These are phyloP conservation scores for Phytophthora sansomeana DNA, from an alignment of 352 stramenopile genomes.

Conservation along the genomic window DNA sequence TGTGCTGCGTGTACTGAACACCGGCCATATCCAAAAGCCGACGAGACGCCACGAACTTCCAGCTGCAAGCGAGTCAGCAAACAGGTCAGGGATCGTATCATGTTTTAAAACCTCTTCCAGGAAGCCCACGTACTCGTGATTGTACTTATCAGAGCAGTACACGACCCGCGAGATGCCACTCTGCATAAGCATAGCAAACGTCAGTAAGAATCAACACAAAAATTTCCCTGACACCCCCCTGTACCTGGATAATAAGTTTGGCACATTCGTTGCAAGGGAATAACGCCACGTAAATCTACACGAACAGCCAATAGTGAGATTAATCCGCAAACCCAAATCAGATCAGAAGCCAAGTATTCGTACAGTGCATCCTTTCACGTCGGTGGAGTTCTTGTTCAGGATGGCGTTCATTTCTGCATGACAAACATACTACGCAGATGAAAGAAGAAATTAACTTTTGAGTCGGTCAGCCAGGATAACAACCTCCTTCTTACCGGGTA, in stretches of 20 bases:
- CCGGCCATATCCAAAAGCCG: conserved; percentile 90
- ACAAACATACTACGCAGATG: conserved; percentile 92
- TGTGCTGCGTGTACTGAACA: conserved; percentile 69
- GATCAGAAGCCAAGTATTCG: not conserved
- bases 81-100: conserved; percentile 16
- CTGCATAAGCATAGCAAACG: conserved; percentile 46
- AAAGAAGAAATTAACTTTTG: conserved; percentile 10
- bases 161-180: conserved; percentile 96
- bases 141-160: conserved; percentile 97
- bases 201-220: not conserved
- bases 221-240: not conserved
- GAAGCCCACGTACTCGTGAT: conserved; percentile 67
- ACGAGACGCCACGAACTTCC: conserved; percentile 89
- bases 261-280: conserved; percentile 99
- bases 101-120: not conserved
- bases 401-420: conserved; percentile 99
- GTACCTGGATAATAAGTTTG: conserved; percentile 98
- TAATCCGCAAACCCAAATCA: not conserved
- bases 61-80: conserved; percentile 46
- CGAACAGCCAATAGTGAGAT: conserved; percentile 9
- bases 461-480: not conserved
- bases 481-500: conserved; percentile 75
- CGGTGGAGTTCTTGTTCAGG: conserved; percentile 97
- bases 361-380: conserved; percentile 93
- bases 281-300: conserved; percentile 96